Evolutionary conservation across 441 rosid genomes (phyloP).

Genomic region (Corymbia calophylla): DNA sequence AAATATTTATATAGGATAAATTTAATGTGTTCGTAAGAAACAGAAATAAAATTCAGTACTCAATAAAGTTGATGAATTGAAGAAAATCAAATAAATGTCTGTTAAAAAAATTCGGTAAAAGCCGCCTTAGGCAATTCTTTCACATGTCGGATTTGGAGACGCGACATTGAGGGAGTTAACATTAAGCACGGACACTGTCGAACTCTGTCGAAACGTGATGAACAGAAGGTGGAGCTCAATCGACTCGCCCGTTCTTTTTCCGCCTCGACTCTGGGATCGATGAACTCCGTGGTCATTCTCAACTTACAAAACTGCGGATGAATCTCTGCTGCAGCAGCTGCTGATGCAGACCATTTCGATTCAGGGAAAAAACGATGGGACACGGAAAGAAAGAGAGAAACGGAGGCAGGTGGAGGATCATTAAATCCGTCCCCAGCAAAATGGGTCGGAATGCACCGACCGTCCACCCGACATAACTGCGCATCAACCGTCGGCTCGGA

Average conservation of each 20-base stretch:
- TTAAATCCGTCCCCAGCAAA: background rate
- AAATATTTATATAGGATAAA: no score
- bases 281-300: background rate
- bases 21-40: no score
- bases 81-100: background rate
- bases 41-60: fast-evolving
- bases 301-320: background rate
- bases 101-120: no score
- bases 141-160: background rate
- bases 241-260: background rate
- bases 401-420: background rate
- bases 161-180: background rate
- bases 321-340: background rate
- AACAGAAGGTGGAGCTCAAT: background rate
- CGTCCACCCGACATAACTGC: background rate
- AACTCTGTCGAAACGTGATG: background rate
- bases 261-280: background rate
- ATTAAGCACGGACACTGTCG: background rate
- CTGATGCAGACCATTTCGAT: background rate
- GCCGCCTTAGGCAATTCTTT: no score
- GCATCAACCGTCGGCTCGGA: background rate
- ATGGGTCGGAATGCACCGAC: background rate
- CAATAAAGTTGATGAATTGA: background rate
- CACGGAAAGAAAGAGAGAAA: background rate
- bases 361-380: background rate